These are phyloP conservation scores for Syzygium aromaticum DNA, from an alignment of 345 rosid species.

Conservation along the genomic window DNA sequence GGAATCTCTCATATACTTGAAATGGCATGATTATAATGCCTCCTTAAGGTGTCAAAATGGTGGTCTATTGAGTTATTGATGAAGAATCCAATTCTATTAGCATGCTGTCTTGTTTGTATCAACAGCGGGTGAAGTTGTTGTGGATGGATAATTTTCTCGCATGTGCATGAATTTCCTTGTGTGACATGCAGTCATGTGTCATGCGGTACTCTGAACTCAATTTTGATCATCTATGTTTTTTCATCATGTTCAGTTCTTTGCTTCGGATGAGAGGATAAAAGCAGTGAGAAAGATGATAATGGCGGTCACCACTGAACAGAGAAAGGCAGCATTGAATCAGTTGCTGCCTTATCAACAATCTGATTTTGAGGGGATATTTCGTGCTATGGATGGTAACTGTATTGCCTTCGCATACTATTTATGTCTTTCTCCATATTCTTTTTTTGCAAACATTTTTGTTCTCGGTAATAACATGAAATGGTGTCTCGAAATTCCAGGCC, in stretches of 20 bases:
- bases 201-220: not conserved
- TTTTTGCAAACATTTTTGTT: not conserved
- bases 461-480: not conserved
- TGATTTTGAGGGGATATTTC: conserved; percentile 93
- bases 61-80: not conserved
- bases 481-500: conserved; percentile 33
- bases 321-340: conserved; percentile 68
- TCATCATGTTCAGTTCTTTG: conserved; percentile 64
- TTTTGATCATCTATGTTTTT: not conserved
- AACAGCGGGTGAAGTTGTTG: not conserved
- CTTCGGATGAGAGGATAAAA: conserved; percentile 80
- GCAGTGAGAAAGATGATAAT: conserved; percentile 98
- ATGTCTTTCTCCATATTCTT: not conserved
- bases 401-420: not conserved
- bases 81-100: not conserved
- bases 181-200: not conserved
- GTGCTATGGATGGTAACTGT: conserved; percentile 87
- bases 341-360: conserved; percentile 92
- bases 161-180: not conserved
- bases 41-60: not conserved
- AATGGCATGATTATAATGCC: not conserved
- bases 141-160: not conserved
- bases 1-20: not conserved
- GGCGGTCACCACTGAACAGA: conserved; percentile 82
- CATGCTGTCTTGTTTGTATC: not conserved